phyloP scores from a whole-genome alignment of 768 basidiomycete species.

The Termitomyces heimii region DNA sequence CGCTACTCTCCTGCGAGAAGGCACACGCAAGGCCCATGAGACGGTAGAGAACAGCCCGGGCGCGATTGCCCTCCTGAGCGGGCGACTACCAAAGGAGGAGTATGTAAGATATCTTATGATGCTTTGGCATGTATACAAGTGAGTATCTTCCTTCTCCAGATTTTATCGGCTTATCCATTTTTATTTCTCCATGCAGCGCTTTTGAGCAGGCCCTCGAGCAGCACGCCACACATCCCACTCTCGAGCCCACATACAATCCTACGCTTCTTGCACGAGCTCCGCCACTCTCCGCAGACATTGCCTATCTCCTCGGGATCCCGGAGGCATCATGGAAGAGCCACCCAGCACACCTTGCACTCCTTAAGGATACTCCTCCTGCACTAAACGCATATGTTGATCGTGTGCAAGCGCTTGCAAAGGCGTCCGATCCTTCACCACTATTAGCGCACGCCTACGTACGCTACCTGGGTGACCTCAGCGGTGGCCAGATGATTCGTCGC shows the following conservation, averaged over 20 bases:
- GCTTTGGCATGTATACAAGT: slow-evolving; percentile 80
- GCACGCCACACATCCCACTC: slow-evolving; percentile 54
- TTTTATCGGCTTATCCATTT: background rate
- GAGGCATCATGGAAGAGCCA: slow-evolving; percentile 51
- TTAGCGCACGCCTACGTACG: slow-evolving; percentile 81
- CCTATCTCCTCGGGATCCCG: slow-evolving; percentile 47
- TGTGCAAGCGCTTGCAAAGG: slow-evolving; percentile 40
- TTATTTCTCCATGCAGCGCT: slow-evolving; percentile 27
- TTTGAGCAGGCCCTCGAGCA: slow-evolving; percentile 52
- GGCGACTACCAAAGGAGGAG: slow-evolving; percentile 54
- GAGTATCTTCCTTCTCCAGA: slow-evolving; percentile 19
- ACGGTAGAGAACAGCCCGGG: slow-evolving; percentile 51
- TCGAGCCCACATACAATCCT: slow-evolving; percentile 70
- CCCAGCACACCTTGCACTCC: slow-evolving; percentile 43
- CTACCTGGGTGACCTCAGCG: slow-evolving; percentile 76
- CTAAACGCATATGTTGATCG: slow-evolving; percentile 49
- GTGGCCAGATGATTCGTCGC: slow-evolving; percentile 66
- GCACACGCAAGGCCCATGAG: slow-evolving; percentile 49
- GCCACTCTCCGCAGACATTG: slow-evolving; percentile 61
- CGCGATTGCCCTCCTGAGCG: slow-evolving; percentile 51
- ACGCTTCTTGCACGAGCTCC: slow-evolving; percentile 57
- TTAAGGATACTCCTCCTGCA: slow-evolving; percentile 38
- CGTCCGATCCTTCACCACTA: slow-evolving; percentile 43
- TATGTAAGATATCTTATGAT: slow-evolving; percentile 70
- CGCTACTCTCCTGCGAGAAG: slow-evolving; percentile 40